Conservation (phyloP, 1,284 basidiomycete species). For the Fomitopsis schrenkii region DNA sequence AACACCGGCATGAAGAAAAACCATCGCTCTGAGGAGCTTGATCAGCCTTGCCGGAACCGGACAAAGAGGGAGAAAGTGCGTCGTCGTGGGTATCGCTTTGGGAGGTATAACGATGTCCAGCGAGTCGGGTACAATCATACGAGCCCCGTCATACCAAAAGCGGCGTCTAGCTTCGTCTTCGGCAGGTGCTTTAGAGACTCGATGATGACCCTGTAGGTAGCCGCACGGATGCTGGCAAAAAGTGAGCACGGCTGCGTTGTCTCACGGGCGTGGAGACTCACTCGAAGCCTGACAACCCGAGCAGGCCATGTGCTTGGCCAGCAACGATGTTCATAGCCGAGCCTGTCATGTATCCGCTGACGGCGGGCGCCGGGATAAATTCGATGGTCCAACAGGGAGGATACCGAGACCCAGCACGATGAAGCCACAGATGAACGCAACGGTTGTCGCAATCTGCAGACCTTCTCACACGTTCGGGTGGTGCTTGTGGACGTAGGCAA, state of each 20-base stretch:
- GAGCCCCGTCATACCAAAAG: slow-evolving; percentile 84
- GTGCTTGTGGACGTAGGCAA: slow-evolving; percentile 54
- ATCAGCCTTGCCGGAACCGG: not conserved
- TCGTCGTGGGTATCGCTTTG: slow-evolving; percentile 65
- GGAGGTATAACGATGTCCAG: slow-evolving; percentile 53
- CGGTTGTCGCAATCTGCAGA: slow-evolving; percentile 79
- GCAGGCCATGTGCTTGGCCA: slow-evolving; percentile 81
- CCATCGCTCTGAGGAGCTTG: slow-evolving; percentile 46
- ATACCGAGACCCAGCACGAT: slow-evolving; percentile 92
- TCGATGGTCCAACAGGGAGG: slow-evolving; percentile 92
- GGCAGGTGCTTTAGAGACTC: slow-evolving; percentile 86
- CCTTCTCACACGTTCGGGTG: slow-evolving; percentile 54
- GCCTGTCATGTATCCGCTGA: slow-evolving; percentile 92
- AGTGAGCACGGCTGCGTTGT: not conserved
- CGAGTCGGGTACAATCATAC: slow-evolving; percentile 76
- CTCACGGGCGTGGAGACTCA: slow-evolving; percentile 32
- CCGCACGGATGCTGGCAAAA: slow-evolving; percentile 64
- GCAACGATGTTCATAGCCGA: slow-evolving; percentile 86
- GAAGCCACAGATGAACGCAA: slow-evolving; percentile 90
- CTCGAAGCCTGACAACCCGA: slow-evolving; percentile 85
- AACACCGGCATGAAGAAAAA: slow-evolving; percentile 87
- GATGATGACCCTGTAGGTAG: slow-evolving; percentile 88
- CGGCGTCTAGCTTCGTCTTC: slow-evolving; percentile 75
- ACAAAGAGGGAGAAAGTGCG: slow-evolving; percentile 34
- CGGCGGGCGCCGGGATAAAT: slow-evolving; percentile 89